Base-by-base conservation (phyloP, 495 filamentous ascomycete species). In the Hyphodiscus hymeniophilus region DNA sequence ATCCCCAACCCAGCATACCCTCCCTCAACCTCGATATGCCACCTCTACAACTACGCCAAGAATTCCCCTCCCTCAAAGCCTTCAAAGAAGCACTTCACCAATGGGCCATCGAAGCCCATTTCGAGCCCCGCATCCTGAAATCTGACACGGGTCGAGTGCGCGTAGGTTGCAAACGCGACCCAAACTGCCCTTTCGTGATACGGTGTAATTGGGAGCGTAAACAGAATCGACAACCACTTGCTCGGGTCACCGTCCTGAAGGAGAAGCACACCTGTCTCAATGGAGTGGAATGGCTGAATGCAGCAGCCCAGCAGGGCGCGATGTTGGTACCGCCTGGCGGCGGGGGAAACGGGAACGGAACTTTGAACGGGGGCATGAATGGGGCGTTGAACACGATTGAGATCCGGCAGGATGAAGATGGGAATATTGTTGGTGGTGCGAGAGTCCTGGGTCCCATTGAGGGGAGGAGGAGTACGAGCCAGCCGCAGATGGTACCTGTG, bases 71-170 rank as follows among this genome's bases (percentile, higher is more conserved):
- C 11, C 56, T 68, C 3, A 47, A 58, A 32, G 62, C 55, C 22
- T 68, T 68, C 52, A 68, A 68, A 39, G 58, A 66, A 36, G 65
- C 65, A 0, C 60, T 68, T 13, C 62, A 63, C 41, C 52, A 59
- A 11, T 68, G 65, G 65, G 65, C 65, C 36, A 66, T 68, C 43
- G 65, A 68, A 48, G 54, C 56, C 10, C 65, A 68, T 41, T 68
- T 64, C 56, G 65, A 65, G 42, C 65, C 65, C 7, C 62, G 63
- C 16, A 68, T 68, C 42, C 59, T 68, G 16, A 65, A 68, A 44
- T 60, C 56, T 18, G 65, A 68, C 43, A 65, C 62, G 7, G 60
- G 62, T 28, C 60, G 65, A 18, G 65, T 68, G 18, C 62, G 65
- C 35, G 65, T 65, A 18, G 65, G 65, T 20, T 68, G 65, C 32